Conservation (phyloP, 768 basidiomycete genomes). For the Symmetrospora coprosmae region DNA sequence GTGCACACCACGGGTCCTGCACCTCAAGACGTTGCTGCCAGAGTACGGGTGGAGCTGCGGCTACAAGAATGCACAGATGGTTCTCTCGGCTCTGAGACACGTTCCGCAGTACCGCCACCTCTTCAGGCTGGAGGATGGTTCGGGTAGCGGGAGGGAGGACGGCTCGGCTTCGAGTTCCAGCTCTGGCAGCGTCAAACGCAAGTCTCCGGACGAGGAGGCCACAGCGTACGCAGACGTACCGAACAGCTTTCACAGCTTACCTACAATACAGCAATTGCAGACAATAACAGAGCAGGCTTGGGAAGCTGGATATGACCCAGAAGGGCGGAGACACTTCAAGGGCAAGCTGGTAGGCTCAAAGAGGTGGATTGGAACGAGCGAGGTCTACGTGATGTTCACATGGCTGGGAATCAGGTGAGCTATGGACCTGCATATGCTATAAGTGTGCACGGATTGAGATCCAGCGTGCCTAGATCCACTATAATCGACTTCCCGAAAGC, state of each 20-base stretch:
- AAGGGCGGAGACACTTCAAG: constrained; percentile 26
- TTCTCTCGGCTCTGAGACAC: constrained; percentile 25
- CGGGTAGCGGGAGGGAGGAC: no score
- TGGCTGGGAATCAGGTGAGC: constrained; percentile 26
- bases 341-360: constrained; percentile 22
- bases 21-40: constrained; percentile 18
- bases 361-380: constrained; percentile 33
- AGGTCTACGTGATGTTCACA: constrained; percentile 28
- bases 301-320: constrained; percentile 28
- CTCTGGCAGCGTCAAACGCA: no score
- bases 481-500: constrained; percentile 30
- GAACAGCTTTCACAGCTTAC: no score
- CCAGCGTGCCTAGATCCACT: background rate
- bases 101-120: background rate
- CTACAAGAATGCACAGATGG: constrained; percentile 30
- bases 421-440: background rate
- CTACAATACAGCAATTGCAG: constrained; percentile 28
- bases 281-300: constrained; percentile 27
- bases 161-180: no score
- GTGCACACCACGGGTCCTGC: background rate
- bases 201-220: no score
- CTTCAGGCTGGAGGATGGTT: background rate
- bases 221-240: no score
- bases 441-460: background rate
- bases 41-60: constrained; percentile 29